These are phyloP conservation scores for Kwoniella europaea DNA, from an alignment of 768 basidiomycete genomes.

Conservation along the genomic window DNA sequence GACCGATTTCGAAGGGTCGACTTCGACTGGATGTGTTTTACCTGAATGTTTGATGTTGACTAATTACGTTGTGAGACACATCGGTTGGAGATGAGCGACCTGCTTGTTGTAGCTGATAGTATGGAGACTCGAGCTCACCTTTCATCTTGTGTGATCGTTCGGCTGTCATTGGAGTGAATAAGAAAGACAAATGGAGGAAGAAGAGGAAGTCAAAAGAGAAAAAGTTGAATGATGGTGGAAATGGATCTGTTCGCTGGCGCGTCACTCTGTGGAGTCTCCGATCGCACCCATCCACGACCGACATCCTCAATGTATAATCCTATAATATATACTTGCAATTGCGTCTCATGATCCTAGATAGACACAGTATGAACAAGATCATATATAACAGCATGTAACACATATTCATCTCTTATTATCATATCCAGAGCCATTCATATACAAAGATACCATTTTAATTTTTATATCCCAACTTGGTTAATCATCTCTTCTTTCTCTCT, in stretches of 20 bases:
- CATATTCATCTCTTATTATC: not conserved
- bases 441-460: not conserved
- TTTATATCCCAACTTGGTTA: slow-evolving; percentile 7
- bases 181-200: not conserved
- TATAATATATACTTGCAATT: not conserved
- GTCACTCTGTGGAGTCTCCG: slow-evolving; percentile 15
- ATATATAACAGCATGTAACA: not conserved
- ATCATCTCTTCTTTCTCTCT: slow-evolving; percentile 59
- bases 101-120: not conserved
- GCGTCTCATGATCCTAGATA: not conserved
- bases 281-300: too few species aligned
- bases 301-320: not conserved
- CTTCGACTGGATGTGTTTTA: slow-evolving; percentile 71
- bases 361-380: not conserved
- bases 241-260: slow-evolving; percentile 5
- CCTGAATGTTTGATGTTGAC: slow-evolving; percentile 91
- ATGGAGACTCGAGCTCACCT: slow-evolving; percentile 5
- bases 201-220: not conserved
- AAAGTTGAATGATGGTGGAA: not conserved
- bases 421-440: not conserved
- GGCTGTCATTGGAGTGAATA: slow-evolving; percentile 1
- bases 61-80: not conserved
- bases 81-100: not conserved
- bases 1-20: slow-evolving; percentile 73
- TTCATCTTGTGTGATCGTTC: slow-evolving; percentile 7